Conservation (phyloP, 495 filamentous ascomycete genomes). For the Neurospora sp. region DNA sequence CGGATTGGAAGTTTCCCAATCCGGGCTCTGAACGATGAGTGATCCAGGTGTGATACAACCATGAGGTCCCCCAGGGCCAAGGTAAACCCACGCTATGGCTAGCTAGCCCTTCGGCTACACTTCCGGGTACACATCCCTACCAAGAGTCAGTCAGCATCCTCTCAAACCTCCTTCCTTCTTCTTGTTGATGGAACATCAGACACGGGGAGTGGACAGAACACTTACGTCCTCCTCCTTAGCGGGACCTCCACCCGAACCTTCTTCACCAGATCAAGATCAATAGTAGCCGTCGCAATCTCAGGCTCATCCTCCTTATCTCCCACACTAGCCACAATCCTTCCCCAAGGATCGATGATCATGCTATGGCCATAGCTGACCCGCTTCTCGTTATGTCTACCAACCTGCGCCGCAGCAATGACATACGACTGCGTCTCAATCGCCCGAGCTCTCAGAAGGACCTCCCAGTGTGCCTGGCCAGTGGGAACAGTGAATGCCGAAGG, state of each 20-base stretch:
- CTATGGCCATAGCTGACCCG: constrained; percentile 80
- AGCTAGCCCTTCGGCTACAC: constrained; percentile 22
- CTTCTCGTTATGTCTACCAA: constrained; percentile 60
- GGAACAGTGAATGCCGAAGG: constrained; percentile 86
- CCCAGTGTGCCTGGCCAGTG: constrained; percentile 83
- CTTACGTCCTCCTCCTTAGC: constrained; percentile 44
- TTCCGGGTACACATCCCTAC: constrained; percentile 53
- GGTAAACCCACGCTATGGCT: not conserved
- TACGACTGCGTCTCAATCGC: constrained; percentile 87
- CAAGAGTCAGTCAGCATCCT: not conserved
- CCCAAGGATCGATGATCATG: constrained; percentile 85
- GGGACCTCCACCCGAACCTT: constrained; percentile 52
- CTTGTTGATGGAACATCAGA: not conserved
- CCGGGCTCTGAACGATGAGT: not conserved
- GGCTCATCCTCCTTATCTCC: constrained; percentile 34
- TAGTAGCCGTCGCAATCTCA: constrained; percentile 37
- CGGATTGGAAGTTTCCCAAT: not conserved
- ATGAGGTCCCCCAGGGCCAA: not conserved
- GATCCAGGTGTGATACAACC: not conserved
- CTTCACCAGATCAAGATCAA: constrained; percentile 35
- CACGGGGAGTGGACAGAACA: not conserved
- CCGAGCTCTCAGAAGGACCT: constrained; percentile 60
- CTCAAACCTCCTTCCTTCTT: not conserved
- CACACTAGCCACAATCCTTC: constrained; percentile 57
- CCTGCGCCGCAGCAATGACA: constrained; percentile 82